phyloP scores from a whole-genome alignment of 352 stramenopile species.

The Globisporangium carolinianum region DNA sequence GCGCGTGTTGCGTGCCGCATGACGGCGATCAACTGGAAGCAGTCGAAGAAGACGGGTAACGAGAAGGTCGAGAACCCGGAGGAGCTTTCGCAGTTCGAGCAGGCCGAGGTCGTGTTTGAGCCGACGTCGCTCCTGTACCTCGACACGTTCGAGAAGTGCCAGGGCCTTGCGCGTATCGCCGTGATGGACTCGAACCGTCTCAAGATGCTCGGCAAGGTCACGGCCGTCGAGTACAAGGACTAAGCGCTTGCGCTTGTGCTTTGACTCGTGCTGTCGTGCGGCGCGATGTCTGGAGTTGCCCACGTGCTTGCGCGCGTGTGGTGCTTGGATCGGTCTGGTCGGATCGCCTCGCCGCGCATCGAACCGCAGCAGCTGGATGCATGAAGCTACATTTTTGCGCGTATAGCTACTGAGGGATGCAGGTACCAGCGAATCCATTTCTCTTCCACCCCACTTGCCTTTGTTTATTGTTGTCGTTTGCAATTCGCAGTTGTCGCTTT shows the following conservation, averaged over 20 bases:
- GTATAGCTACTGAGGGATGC: not conserved
- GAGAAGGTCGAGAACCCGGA: slow-evolving; percentile 70
- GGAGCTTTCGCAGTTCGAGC: slow-evolving; percentile 70
- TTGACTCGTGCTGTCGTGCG: too few species aligned
- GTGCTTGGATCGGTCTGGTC: too few species aligned
- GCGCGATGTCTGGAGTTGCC: too few species aligned
- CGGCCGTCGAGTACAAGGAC: slow-evolving; percentile 29
- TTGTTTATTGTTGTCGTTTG: too few species aligned
- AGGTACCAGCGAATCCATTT: too few species aligned
- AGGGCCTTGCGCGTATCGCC: slow-evolving; percentile 71
- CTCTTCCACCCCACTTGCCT: too few species aligned
- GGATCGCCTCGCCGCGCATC: too few species aligned
- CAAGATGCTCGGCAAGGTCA: slow-evolving; percentile 83
- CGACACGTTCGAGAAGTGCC: slow-evolving; percentile 70
- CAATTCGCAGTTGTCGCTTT: too few species aligned
- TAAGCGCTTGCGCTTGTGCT: slow-evolving; percentile 12
- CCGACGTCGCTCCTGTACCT: slow-evolving; percentile 61
- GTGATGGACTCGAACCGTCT: slow-evolving; percentile 84
- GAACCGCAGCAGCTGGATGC: not conserved
- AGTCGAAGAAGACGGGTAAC: slow-evolving; percentile 78
- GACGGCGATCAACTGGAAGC: slow-evolving; percentile 79
- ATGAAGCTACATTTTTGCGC: slow-evolving; percentile 1
- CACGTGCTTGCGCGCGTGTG: not conserved
- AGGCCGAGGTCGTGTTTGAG: slow-evolving; percentile 73
- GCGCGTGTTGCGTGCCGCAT: slow-evolving; percentile 82